Percentiles rank a stretch among this genome's conserved stretches.
These are phyloP conservation scores for Phytophthora nicotianae DNA, from an alignment of 352 stramenopile species.

Conservation along the genomic window DNA sequence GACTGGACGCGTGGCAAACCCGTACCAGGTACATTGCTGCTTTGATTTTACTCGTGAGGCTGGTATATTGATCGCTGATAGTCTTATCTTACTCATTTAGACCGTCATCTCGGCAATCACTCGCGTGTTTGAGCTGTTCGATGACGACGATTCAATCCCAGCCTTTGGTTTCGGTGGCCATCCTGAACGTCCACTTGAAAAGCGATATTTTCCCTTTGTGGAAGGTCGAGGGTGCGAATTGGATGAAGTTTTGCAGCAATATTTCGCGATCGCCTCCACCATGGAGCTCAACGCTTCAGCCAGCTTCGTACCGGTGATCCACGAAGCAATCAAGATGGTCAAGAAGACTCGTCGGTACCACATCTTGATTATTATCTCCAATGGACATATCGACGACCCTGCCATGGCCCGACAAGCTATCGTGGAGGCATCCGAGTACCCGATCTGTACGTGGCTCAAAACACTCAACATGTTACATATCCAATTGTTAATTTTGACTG, in stretches of 20 bases:
- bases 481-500: background rate
- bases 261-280: conserved; percentile 66
- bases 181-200: conserved; percentile 21
- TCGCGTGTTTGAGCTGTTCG: conserved; percentile 74
- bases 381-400: conserved; percentile 78
- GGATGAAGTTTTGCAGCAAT: conserved; percentile 59
- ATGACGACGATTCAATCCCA: conserved; percentile 80
- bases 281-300: conserved; percentile 67
- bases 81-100: conserved; percentile 27
- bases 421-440: conserved; percentile 70
- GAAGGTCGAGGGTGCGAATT: conserved; percentile 51
- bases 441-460: conserved; percentile 62
- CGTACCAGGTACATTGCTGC: conserved; percentile 51
- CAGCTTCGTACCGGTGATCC: conserved; percentile 75
- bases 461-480: background rate
- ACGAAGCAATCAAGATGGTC: conserved; percentile 62
- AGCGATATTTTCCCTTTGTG: conserved; percentile 62
- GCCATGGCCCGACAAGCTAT: conserved; percentile 60
- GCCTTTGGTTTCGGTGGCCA: conserved; percentile 71
- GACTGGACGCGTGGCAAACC: conserved; percentile 54
- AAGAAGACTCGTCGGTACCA: conserved; percentile 60
- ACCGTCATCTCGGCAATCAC: conserved; percentile 79
- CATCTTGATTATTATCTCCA: conserved; percentile 84
- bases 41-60: background rate
- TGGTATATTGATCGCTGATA: background rate